Percentiles rank a stretch among this genome's conserved stretches.
These are phyloP conservation scores for Inosperma sp. DNA, from an alignment of 768 basidiomycete species.

Conservation along the genomic window DNA sequence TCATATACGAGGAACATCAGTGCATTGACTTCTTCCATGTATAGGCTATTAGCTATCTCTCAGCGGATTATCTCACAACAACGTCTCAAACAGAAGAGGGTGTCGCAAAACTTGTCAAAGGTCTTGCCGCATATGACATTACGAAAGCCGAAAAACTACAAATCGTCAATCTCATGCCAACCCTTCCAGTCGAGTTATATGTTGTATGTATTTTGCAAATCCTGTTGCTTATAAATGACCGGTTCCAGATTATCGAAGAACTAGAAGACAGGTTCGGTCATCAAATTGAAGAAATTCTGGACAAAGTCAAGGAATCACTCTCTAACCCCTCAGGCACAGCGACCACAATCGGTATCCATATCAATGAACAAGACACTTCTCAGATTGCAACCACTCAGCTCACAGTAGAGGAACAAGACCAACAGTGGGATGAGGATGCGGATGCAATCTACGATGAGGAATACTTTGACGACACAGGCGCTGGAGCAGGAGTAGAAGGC, in stretches of 20 bases:
- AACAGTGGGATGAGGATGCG: constrained; percentile 35
- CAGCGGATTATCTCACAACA: constrained; percentile 69
- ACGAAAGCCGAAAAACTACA: constrained; percentile 93
- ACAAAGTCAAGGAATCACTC: constrained; percentile 39
- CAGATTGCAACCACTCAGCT: constrained; percentile 8
- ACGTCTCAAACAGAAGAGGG: constrained; percentile 57
- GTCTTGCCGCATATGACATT: constrained; percentile 62
- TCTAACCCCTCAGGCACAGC: background rate
- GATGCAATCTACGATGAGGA: constrained; percentile 47
- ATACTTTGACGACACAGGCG: constrained; percentile 61
- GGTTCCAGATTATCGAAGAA: constrained; percentile 80
- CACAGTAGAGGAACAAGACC: constrained; percentile 23
- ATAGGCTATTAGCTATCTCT: constrained; percentile 84
- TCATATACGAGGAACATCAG: background rate
- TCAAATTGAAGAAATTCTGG: constrained; percentile 62
- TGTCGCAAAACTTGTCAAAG: constrained; percentile 61
- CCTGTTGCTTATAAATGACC: background rate
- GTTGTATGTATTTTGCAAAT: constrained; percentile 53
- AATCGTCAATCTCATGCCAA: constrained; percentile 85
- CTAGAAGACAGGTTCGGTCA: constrained; percentile 77
- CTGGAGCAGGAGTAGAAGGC: constrained; percentile 63
- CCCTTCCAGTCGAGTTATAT: constrained; percentile 79
- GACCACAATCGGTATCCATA: constrained; percentile 4
- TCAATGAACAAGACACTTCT: constrained; percentile 7
- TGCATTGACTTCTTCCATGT: background rate